Conservation (phyloP, 495 filamentous ascomycete species). For the Umbilicaria muhlenbergii region DNA sequence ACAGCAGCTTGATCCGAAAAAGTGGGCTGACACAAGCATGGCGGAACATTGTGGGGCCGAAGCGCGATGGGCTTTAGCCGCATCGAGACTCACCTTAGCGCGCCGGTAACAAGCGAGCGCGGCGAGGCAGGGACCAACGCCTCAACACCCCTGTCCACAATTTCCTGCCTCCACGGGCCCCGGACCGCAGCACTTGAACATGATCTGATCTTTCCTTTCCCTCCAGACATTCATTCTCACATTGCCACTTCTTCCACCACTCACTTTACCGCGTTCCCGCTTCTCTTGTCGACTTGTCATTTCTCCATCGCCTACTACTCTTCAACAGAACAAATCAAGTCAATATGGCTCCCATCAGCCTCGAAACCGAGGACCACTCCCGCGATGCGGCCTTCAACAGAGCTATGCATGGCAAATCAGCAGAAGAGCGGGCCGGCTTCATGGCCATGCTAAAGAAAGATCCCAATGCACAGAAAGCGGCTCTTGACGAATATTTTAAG, state of each 20-base stretch:
- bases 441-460: constrained; percentile 78
- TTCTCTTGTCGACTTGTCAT: constrained; percentile 1
- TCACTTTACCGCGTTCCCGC: neutral
- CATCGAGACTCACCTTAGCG: too few relatives aligned
- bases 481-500: constrained; percentile 98
- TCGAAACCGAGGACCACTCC: constrained; percentile 72
- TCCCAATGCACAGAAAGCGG: constrained; percentile 64
- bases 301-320: constrained; percentile 9
- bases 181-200: neutral
- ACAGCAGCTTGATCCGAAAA: too few relatives aligned
- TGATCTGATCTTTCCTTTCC: neutral
- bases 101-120: too few relatives aligned
- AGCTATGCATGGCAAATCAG: constrained; percentile 77
- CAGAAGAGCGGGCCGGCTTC: constrained; percentile 55
- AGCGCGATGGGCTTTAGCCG: too few relatives aligned
- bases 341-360: constrained; percentile 53
- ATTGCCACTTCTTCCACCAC: constrained; percentile 6
- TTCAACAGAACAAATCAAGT: constrained; percentile 15
- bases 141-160: too few relatives aligned
- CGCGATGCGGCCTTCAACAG: constrained; percentile 93
- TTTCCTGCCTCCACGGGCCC: neutral
- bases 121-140: too few relatives aligned
- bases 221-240: too few relatives aligned
- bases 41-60: too few relatives aligned
- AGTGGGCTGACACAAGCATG: too few relatives aligned